Conservation (phyloP, 2,329 filamentous ascomycete genomes). For the Onygenales sp. region DNA sequence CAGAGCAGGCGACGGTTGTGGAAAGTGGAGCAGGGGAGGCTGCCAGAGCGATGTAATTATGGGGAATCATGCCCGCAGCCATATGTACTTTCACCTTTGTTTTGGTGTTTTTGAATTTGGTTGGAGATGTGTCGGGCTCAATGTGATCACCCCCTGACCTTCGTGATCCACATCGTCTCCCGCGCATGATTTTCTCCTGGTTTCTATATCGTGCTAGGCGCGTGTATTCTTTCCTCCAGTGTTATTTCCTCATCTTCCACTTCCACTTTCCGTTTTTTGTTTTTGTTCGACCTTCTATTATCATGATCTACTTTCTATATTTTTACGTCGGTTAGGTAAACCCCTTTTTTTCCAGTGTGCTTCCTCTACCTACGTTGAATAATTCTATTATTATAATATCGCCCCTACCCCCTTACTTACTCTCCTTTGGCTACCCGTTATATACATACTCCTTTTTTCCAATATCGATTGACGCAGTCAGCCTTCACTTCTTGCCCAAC, state of each 20-base stretch:
- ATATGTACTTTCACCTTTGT: neutral
- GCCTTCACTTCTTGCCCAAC: too few relatives aligned
- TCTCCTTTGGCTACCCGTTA: too few relatives aligned
- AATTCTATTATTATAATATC: neutral
- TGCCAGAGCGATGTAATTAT: constrained; percentile 42
- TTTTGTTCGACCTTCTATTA: neutral
- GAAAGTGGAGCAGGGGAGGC: constrained; percentile 52
- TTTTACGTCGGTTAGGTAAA: neutral
- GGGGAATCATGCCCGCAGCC: neutral
- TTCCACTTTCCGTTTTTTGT: constrained; percentile 1
- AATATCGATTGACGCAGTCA: too few relatives aligned
- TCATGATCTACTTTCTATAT: constrained; percentile 2
- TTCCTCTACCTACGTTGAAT: neutral
- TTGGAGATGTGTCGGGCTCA: too few relatives aligned
- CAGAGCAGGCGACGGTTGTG: constrained; percentile 44
- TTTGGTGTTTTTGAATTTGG: neutral
- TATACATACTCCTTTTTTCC: too few relatives aligned
- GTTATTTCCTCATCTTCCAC: neutral
- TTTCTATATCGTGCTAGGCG: neutral
- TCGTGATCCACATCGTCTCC: too few relatives aligned
- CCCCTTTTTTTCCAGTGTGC: neutral
- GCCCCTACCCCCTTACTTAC: too few relatives aligned
- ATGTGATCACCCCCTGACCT: too few relatives aligned
- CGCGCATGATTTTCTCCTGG: neutral
- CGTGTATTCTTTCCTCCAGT: neutral